These are phyloP conservation scores for Monosporascus sp. DNA, from an alignment of 2,329 filamentous ascomycete genomes.

Conservation along the genomic window DNA sequence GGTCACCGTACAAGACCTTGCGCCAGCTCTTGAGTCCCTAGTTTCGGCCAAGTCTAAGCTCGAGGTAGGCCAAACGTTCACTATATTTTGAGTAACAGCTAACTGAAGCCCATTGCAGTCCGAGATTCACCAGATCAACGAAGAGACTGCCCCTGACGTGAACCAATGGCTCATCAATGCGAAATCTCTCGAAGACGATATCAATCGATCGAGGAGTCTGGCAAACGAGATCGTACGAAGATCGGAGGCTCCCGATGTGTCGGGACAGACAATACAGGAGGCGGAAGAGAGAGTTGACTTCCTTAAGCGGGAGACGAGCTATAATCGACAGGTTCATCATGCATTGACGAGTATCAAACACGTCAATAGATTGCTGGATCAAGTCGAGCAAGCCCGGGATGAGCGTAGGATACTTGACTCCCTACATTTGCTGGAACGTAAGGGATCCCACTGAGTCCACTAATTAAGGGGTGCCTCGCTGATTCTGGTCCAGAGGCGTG, in stretches of 20 bases:
- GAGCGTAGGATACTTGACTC: conserved; percentile 53
- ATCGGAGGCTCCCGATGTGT: conserved; percentile 58
- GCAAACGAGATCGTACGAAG: conserved; percentile 77
- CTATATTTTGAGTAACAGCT: neutral
- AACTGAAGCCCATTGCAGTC: conserved; percentile 35
- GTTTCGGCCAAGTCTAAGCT: conserved; percentile 37
- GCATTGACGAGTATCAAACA: conserved; percentile 47
- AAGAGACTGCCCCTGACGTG: conserved; percentile 71
- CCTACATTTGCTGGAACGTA: conserved; percentile 51
- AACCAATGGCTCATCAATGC: conserved; percentile 83
- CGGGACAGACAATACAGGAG: conserved; percentile 47
- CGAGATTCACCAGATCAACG: conserved; percentile 72
- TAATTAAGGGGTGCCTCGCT: conserved; percentile 8
- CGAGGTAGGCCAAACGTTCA: conserved; percentile 30
- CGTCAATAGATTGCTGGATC: conserved; percentile 56
- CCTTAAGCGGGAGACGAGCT: conserved; percentile 51
- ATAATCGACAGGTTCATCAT: conserved; percentile 51
- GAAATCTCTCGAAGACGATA: conserved; percentile 78
- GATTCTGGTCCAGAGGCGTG: conserved; percentile 43
- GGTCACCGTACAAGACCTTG: conserved; percentile 32
- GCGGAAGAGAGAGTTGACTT: conserved; percentile 53
- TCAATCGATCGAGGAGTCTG: conserved; percentile 71
- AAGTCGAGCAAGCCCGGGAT: conserved; percentile 53
- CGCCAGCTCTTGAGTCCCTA: conserved; percentile 36
- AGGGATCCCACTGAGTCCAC: conserved; percentile 12